Base-by-base conservation (phyloP, 179 eudicot species). In the Silene coronaria region DNA sequence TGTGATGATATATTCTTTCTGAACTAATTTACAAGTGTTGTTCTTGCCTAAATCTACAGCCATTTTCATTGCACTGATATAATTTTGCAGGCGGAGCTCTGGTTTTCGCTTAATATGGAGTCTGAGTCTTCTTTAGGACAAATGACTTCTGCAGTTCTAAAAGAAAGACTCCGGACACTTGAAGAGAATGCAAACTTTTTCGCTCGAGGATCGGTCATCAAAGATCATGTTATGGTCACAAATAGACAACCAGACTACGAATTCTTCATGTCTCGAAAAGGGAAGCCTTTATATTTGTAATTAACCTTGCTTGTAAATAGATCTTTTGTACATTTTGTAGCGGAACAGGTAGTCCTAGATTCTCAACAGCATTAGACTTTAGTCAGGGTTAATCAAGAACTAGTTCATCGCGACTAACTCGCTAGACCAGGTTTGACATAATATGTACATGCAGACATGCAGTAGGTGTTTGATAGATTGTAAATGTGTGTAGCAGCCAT, bases 171-270 rank as follows among this genome's bases (percentile, higher is more conserved):
- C 8, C 5, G 67, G 67, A 72, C 58, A 65, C 46, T 72, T n/a
- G 80, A 72, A 64, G 72, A 77, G 51, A 77, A 70, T 32, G 80
- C 80, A 36, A 60, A 72, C 5, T 36, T 57, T 72, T 78, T 78
- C 23, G 76, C 80, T 22, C 57, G 80, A 36, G 80, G 76, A 19
- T 19, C 65, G 58, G 80, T 72, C 16, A 24, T 28, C 71, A 78
- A 64, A 72, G 80, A 78, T 55, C 76, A 65, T 46, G 57, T 17
- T 21, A 72, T 24, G 12, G 59, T 36, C 6, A 30, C 76, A 36
- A 78, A 78, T 34, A 64, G 80, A 48, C 80, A 78, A 51, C 80
- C 80, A 34, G 80, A 78, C 53, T 78, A 72, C 21, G 80, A 78
- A 48, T 78, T 78, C 55, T 78, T 78, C 77, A 55, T 73, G 75